Base-by-base conservation (phyloP, 352 stramenopile genomes). In the Phytophthora crassamura region DNA sequence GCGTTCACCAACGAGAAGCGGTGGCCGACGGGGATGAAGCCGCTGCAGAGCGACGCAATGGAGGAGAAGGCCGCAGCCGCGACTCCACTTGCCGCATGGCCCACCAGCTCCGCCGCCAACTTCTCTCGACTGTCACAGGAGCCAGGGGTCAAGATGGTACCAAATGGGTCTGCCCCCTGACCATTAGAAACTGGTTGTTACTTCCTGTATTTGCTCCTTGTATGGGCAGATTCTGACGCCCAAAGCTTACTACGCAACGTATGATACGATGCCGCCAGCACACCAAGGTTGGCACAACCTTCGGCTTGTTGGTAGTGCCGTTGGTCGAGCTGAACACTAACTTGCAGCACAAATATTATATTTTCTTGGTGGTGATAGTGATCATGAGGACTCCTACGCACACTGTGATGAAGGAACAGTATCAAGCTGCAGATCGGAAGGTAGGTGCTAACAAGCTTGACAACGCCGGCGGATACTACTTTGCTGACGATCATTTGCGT, bases 241-340 rank as follows among this genome's bases (percentile, higher is more conserved):
- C 4, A 74, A 77, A 39, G 63, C 59, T 43, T 93, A 90, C 54
- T 56, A 88, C 25, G 84, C 84, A 50, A 93, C 80, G 40, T 59
- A 90, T 39, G 73, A 93, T 46, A 91, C 84, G 0, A 86, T 86
- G 79, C 82, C 84, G 14, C 77, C 79, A 34, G 33, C 52, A 5
- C 41, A 76, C 18, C 84, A 91, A 90, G 79, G 84, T 90, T 69
- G 39, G 48, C 28, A 41, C 46, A 7, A 5, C 20, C 7, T 43
- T 63, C 4, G 6, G 51, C 16, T 11, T 53, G 5, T 35, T 32
- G 38, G 25, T 53, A 35, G 22, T 25, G 22, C 25, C 25, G 25
- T 30, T 30, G 25, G 25, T 30, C 25, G 25, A 30, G 25, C 25
- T 30, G 25, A 30, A 30, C 25, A 30, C 25, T 32, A 42, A 28